phyloP scores from a whole-genome alignment of 1,284 basidiomycete genomes.

The Testicularia cyperi region DNA sequence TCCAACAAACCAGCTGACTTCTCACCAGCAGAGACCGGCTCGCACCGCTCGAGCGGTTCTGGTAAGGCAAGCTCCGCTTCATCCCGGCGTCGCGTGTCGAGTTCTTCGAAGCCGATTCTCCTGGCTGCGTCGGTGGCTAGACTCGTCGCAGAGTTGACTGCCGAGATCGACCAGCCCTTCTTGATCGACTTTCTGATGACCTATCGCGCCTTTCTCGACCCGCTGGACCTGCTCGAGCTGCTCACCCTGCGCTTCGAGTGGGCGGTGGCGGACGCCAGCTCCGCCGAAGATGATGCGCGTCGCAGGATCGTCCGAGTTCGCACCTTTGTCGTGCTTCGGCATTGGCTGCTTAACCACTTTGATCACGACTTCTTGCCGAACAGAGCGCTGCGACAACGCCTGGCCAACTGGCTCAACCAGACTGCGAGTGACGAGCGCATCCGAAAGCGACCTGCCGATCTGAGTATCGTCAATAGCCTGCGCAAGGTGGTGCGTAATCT shows the following conservation, averaged over 20 bases:
- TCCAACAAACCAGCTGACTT: too few relatives aligned
- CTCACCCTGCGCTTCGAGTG: constrained; percentile 52
- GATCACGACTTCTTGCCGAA: constrained; percentile 50
- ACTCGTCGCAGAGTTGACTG: constrained; percentile 52
- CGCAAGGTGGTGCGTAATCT: constrained; percentile 44
- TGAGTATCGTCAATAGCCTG: constrained; percentile 41
- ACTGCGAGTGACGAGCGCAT: constrained; percentile 30
- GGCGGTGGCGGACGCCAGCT: constrained; percentile 34
- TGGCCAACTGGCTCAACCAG: constrained; percentile 47
- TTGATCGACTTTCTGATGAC: constrained; percentile 54
- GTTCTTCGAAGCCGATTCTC: constrained; percentile 11
- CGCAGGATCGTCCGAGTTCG: constrained; percentile 51
- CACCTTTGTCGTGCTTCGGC: constrained; percentile 51
- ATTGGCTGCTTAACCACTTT: constrained; percentile 52
- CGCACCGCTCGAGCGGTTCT: not conserved
- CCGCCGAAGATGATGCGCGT: constrained; percentile 39
- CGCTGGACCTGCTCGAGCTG: constrained; percentile 37
- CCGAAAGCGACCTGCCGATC: constrained; percentile 25
- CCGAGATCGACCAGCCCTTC: constrained; percentile 47
- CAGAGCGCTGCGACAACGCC: constrained; percentile 32
- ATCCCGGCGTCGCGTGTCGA: not conserved
- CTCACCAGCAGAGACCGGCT: too few relatives aligned
- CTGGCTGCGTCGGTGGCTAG: constrained; percentile 44
- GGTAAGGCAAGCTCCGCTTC: not conserved
- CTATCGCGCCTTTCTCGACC: constrained; percentile 43